Base-by-base conservation (phyloP, 23 red algal genomes). In the Rhodosorus marinus region DNA sequence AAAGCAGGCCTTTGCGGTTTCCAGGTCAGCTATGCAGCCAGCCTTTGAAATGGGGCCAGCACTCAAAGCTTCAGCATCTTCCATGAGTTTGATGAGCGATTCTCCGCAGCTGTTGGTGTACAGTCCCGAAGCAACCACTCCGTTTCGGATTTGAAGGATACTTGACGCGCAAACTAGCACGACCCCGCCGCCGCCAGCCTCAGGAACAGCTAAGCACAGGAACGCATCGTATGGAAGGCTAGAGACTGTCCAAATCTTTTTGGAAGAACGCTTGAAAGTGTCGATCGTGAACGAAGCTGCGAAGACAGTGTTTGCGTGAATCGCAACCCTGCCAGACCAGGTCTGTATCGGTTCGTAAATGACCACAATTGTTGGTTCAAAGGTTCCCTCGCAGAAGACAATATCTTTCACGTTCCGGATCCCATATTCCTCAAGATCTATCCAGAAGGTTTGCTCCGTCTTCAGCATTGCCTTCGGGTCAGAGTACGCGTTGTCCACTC, bases 311-410 rank as follows among this genome's bases (percentile, higher is more conserved):
- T 43, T 43, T 11, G 38, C 11, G 38, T 43, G 11, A 8, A 66
- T 62, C 28, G 64, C 72, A 20, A 76, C 66, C 51, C 83, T 55
- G 27, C 83, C 83, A 5, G 83, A 66, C 83, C 83, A 92, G 49
- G 83, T 92, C 33, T 61, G 72, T 23, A 62, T 70, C 0, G 73
- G 64, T 41, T 79, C 83, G 28, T 73, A 73, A 19, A 92, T 51
- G 33, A 92, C 7, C 24, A 74, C 26, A 27, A 80, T 34, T 45
- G 70, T 79, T 1, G 83, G 83, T 29, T 83, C 78, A 63, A 83
- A 72, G 28, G 57, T 52, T 35, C 57, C 78, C 9, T 70, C 48
- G 7, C 67, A 58, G 66, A 72, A 70, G 1, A 57, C 56, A 30
- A 70, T 64, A 45, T 70, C 64, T 38, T 67, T 63, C 24, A 83